These are phyloP conservation scores for Letharia lupina DNA, from an alignment of 495 filamentous ascomycete genomes.

Conservation along the genomic window DNA sequence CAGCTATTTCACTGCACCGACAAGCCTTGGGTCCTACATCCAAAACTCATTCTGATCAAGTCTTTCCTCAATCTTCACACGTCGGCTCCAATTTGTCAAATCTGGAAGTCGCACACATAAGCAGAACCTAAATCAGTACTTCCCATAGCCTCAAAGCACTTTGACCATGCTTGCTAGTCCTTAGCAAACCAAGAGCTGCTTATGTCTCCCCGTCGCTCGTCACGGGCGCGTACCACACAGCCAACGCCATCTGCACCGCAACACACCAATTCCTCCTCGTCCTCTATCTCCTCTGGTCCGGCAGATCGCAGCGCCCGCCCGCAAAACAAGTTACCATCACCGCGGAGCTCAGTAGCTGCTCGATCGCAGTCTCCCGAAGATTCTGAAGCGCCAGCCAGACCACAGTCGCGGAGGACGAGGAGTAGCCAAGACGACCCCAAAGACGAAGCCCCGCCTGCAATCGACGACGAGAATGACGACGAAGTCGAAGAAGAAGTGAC, in stretches of 20 bases:
- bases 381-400: slow-evolving; percentile 44
- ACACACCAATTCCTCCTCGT: slow-evolving; percentile 65
- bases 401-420: slow-evolving; percentile 63
- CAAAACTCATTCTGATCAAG: background rate
- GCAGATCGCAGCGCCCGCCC: slow-evolving; percentile 62
- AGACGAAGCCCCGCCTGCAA: slow-evolving; percentile 45
- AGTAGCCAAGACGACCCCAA: slow-evolving; percentile 57
- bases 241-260: slow-evolving; percentile 57
- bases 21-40: background rate
- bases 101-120: background rate
- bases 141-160: background rate
- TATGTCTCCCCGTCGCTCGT: slow-evolving; percentile 80
- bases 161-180: slow-evolving; percentile 2
- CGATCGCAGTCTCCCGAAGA: slow-evolving; percentile 78
- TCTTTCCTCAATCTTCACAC: slow-evolving; percentile 5
- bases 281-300: slow-evolving; percentile 60
- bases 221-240: slow-evolving; percentile 77
- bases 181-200: slow-evolving; percentile 17
- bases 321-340: slow-evolving; percentile 62
- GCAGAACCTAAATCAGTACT: background rate
- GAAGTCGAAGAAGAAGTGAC: slow-evolving; percentile 81
- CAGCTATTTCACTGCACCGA: background rate
- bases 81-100: slow-evolving; percentile 3
- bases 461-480: slow-evolving; percentile 56
- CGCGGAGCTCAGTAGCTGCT: slow-evolving; percentile 62